Evolutionary conservation across 768 basidiomycete species (phyloP).

Genomic region (Auricularia auricula-judae): DNA sequence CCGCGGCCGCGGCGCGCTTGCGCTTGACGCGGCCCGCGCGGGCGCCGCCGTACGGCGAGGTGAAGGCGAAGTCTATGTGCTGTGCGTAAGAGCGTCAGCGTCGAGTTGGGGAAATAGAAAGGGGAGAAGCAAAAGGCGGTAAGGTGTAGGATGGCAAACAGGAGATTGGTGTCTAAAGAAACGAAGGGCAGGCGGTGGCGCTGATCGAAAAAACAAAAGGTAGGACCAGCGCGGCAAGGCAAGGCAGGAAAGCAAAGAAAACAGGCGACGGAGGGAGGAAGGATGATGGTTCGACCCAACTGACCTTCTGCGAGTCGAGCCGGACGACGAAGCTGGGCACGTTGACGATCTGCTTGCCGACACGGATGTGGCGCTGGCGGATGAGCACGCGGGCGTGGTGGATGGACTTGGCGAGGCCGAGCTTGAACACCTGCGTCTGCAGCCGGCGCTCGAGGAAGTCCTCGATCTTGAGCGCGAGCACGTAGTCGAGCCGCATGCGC

Average conservation of each 20-base stretch:
- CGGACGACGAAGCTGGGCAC: conserved; percentile 98
- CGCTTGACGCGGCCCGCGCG: conserved; percentile 95
- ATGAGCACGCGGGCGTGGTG: conserved; percentile 98
- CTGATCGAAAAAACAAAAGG: no score
- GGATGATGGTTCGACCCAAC: conserved; percentile 3
- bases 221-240: no score
- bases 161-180: no score
- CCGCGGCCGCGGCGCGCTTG: conserved; percentile 90
- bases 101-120: no score
- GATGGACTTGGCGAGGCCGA: conserved; percentile 92
- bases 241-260: background rate
- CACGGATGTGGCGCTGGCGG: conserved; percentile 96
- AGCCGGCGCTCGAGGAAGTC: conserved; percentile 99
- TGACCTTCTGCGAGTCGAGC: conserved; percentile 90
- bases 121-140: no score
- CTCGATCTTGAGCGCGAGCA: conserved; percentile 96
- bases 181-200: no score
- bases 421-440: conserved; percentile 99
- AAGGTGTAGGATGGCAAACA: no score
- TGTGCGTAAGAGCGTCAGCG: conserved; percentile 8
- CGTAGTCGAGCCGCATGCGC: conserved; percentile 99
- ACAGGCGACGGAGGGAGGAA: background rate
- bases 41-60: conserved; percentile 93
- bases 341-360: conserved; percentile 98
- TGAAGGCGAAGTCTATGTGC: conserved; percentile 98